phyloP scores from a whole-genome alignment of 78 protist genomes.

The Chrysochromulina tobinii region DNA sequence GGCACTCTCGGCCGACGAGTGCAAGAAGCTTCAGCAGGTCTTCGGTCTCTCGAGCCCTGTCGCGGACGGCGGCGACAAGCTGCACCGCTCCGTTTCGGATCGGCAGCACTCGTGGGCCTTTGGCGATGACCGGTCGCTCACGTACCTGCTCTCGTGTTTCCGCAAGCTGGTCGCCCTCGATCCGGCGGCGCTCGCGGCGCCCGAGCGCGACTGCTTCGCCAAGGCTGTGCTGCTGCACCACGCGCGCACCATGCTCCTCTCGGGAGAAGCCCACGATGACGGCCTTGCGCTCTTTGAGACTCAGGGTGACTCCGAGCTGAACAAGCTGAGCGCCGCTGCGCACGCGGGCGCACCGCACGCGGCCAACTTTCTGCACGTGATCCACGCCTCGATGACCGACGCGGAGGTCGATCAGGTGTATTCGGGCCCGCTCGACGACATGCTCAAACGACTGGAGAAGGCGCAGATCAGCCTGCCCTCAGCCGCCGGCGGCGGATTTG shows the following conservation, averaged over 20 bases:
- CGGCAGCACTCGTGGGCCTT: not conserved
- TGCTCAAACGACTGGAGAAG: not conserved
- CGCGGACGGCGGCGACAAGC: not conserved
- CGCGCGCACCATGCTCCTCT: not conserved
- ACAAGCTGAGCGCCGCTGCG: not conserved
- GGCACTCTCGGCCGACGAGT: not conserved
- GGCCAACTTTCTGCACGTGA: not conserved
- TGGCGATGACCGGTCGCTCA: not conserved
- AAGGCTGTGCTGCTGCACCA: not conserved
- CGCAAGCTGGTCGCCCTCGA: not conserved
- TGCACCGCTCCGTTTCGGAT: not conserved
- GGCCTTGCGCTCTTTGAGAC: not conserved
- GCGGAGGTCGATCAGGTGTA: not conserved
- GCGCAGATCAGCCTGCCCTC: too few relatives aligned
- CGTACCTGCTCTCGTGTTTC: not conserved
- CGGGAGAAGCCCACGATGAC: not conserved
- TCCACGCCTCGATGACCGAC: not conserved
- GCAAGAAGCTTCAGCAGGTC: not conserved
- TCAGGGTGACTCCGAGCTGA: not conserved
- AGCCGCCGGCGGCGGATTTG: not conserved
- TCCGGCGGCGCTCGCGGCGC: not conserved
- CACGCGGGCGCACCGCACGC: not conserved
- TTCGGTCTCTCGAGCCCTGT: not conserved
- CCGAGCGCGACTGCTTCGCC: not conserved
- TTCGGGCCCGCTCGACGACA: not conserved